Percentiles rank a stretch among this genome's conserved stretches.
Conservation (phyloP, 2,329 filamentous ascomycete genomes). For the Ceratocystis colombiana region DNA sequence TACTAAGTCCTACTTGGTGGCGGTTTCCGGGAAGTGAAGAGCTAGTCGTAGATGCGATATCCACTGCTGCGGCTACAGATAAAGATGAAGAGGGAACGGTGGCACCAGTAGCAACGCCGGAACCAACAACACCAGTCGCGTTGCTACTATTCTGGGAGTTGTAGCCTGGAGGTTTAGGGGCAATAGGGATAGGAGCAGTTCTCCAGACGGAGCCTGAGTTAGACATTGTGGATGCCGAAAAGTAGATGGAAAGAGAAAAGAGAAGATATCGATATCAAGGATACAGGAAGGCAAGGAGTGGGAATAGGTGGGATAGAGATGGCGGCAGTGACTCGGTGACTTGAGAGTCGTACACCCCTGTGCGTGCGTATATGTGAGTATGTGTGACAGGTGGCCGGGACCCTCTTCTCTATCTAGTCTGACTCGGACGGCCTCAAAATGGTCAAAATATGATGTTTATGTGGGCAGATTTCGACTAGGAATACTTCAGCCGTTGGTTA, state of each 20-base stretch:
- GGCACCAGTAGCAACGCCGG: conserved; percentile 30
- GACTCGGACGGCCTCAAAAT: conserved; percentile 6
- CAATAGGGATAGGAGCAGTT: conserved; percentile 57
- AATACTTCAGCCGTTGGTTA: not conserved
- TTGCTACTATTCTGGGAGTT: conserved; percentile 24
- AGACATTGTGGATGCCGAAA: conserved; percentile 39
- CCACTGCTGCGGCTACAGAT: not conserved
- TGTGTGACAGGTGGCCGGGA: conserved; percentile 1
- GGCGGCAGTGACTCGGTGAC: no score
- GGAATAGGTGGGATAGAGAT: no score
- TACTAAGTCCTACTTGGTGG: conserved; percentile 40
- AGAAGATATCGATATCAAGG: not conserved
- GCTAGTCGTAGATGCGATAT: conserved; percentile 1
- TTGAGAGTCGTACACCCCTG: conserved; percentile 10
- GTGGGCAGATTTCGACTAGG: not conserved
- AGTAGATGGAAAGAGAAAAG: no score
- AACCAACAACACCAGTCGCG: conserved; percentile 29
- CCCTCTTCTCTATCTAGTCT: not conserved
- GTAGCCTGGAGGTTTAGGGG: conserved; percentile 45
- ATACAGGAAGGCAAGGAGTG: not conserved
- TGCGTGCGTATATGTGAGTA: not conserved
- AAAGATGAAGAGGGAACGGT: not conserved
- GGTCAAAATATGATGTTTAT: not conserved
- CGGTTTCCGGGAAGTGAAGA: conserved; percentile 23
- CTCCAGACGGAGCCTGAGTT: conserved; percentile 45